These are phyloP conservation scores for Agaricales sp. DNA, from an alignment of 1,284 basidiomycete genomes.

Conservation along the genomic window DNA sequence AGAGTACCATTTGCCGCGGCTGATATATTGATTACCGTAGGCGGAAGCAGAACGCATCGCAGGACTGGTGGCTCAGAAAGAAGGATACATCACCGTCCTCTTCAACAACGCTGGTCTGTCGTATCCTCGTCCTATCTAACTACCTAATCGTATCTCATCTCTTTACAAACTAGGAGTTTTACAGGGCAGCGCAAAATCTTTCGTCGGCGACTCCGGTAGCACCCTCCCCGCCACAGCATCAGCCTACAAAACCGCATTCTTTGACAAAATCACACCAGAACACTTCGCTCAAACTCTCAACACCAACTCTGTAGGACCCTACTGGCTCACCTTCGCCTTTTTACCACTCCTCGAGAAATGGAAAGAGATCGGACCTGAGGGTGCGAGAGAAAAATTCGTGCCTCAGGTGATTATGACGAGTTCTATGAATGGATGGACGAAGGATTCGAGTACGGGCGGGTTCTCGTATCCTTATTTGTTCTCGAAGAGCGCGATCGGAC, in stretches of 20 bases:
- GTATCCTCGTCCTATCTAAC: constrained; percentile 14
- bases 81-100: constrained; percentile 31
- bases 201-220: neutral
- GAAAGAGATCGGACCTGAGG: constrained; percentile 19
- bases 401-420: constrained; percentile 43
- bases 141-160: neutral
- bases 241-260: constrained; percentile 27
- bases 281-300: constrained; percentile 26
- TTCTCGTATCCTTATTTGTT: constrained; percentile 35
- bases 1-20: too few species aligned
- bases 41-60: constrained; percentile 36
- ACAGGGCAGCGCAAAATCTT: neutral
- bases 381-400: constrained; percentile 25
- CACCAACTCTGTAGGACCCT: constrained; percentile 36
- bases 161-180: constrained; percentile 15
- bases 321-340: constrained; percentile 43
- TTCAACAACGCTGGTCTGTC: constrained; percentile 24
- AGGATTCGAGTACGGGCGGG: constrained; percentile 33
- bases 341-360: constrained; percentile 38
- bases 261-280: constrained; percentile 28
- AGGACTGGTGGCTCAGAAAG: constrained; percentile 27
- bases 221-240: constrained; percentile 21
- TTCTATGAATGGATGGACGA: constrained; percentile 46
- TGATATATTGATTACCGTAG: too few species aligned
- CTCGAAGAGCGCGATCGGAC: constrained; percentile 41